Evolutionary conservation across 1,139 yeast species (phyloP).

Genomic region (Blastobotrys niveus): DNA sequence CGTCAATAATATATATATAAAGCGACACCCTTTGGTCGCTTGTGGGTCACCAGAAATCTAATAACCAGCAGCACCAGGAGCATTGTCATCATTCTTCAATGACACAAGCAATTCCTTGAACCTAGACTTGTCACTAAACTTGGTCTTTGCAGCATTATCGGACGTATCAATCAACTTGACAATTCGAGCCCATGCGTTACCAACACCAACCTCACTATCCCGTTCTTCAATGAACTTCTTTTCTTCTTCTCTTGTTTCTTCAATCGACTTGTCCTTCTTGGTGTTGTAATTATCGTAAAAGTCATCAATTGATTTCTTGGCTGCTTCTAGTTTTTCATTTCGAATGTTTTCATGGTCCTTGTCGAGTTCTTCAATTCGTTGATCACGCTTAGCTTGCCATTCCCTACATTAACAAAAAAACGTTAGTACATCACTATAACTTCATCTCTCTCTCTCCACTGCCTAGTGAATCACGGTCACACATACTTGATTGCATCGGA

Average conservation of each 20-base stretch:
- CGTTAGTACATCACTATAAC: no score
- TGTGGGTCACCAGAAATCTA: conserved; percentile 25
- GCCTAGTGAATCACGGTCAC: no score
- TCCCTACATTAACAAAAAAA: conserved; percentile 37
- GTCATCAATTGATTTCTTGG: conserved; percentile 84
- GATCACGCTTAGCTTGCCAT: conserved; percentile 81
- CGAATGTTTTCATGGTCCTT: conserved; percentile 61
- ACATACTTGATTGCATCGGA: conserved; percentile 31
- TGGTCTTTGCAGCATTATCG: conserved; percentile 40
- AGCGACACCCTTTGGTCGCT: no score
- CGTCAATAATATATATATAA: no score
- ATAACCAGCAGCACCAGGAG: conserved; percentile 66
- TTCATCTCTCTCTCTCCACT: no score
- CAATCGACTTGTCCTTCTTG: conserved; percentile 70
- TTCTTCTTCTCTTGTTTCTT: conserved; percentile 64
- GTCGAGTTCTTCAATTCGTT: conserved; percentile 80
- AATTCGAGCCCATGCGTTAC: conserved; percentile 86
- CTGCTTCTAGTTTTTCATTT: conserved; percentile 64
- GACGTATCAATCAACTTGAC: conserved; percentile 45
- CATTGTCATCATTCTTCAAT: conserved; percentile 61
- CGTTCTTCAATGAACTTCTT: conserved; percentile 63
- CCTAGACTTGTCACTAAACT: conserved; percentile 59
- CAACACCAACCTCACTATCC: conserved; percentile 68
- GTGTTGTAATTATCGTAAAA: conserved; percentile 89
- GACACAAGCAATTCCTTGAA: conserved; percentile 62